Evolutionary conservation across 164 flowering plant genomes (phyloP).

Genomic region (Nymphaea colorata): DNA sequence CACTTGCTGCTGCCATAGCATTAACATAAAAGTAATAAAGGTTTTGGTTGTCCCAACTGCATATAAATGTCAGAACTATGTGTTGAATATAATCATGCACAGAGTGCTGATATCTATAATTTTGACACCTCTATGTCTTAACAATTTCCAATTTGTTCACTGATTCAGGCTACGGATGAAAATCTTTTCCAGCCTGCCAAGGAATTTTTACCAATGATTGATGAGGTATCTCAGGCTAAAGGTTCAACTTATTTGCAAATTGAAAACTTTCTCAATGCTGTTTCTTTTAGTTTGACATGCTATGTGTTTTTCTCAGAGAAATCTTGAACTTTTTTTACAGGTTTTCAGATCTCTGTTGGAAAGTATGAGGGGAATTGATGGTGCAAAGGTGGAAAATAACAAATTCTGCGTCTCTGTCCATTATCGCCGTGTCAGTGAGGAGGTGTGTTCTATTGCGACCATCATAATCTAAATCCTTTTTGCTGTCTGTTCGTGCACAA

Average conservation of each 20-base stretch:
- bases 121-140: too few species aligned
- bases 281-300: background rate
- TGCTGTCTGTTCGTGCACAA: background rate
- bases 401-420: slow-evolving; percentile 96
- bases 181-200: slow-evolving; percentile 67
- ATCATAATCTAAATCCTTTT: background rate
- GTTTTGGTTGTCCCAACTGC: too few species aligned
- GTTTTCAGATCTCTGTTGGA: slow-evolving; percentile 83
- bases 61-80: too few species aligned
- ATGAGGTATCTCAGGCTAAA: slow-evolving; percentile 27
- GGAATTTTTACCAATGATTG: slow-evolving; percentile 59
- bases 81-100: too few species aligned
- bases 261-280: background rate
- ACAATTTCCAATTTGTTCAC: too few species aligned
- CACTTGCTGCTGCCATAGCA: too few species aligned
- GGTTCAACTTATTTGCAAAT: background rate
- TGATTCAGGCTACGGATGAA: background rate
- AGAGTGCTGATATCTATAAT: too few species aligned
- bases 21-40: too few species aligned
- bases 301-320: background rate
- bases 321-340: slow-evolving; percentile 18
- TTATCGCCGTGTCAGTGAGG: slow-evolving; percentile 87
- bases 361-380: slow-evolving; percentile 56
- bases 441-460: slow-evolving; percentile 25
- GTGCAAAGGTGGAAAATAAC: slow-evolving; percentile 82